Evolutionary conservation across 2,329 filamentous ascomycete species (phyloP), one percentile per base, ranked within the genome.

Genomic region (Clonostachys rhizophaga): DNA sequence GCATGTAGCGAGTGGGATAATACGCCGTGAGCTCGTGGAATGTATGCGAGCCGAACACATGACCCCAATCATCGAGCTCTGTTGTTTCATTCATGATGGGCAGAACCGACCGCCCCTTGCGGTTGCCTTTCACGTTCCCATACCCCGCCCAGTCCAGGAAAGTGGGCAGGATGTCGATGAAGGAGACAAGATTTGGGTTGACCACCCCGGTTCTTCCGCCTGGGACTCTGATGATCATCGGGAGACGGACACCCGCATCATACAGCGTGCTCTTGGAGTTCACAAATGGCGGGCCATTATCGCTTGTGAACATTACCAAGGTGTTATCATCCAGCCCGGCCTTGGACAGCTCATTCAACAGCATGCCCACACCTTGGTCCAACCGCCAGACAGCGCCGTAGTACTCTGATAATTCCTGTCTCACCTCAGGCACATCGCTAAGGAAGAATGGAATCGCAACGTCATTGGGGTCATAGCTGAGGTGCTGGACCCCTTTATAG

Each of bases 231-330:
- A 76, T 53, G 8, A 76, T 57, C 5, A 75, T 57, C 1, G 72
- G 72, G 2, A 76, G 55, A 9, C 64, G 57, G 1, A 73, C 59
- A 16, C 74, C 72, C 0, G 73, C 69, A 45, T 77, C 73, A 52
- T 70, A 77, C 0, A 77, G 57, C 0, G 71, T 76, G 1, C 72
- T 76, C 53, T 76, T 76, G 11, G 73, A 75, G 55, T 77, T 77
- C 50, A 76, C 54, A 49, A 78, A 76, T 0, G 72, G 72, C 1
- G 71, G 63, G 1, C 73, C 72, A 36, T 76, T 76, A 47, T 77
- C 73, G 49, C 69, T 74, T 4, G 70, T 52, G 46, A 77, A 74
- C 4, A 76, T 51, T 4, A 76, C 66, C 11, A 76, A 50, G 0
- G 72, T 76, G 34, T 59, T 49, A 3, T 68, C 55, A 2, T 50